Evolutionary conservation across 176 grass and related monocot species (phyloP).

Genomic region (Dactylis glomerata): DNA sequence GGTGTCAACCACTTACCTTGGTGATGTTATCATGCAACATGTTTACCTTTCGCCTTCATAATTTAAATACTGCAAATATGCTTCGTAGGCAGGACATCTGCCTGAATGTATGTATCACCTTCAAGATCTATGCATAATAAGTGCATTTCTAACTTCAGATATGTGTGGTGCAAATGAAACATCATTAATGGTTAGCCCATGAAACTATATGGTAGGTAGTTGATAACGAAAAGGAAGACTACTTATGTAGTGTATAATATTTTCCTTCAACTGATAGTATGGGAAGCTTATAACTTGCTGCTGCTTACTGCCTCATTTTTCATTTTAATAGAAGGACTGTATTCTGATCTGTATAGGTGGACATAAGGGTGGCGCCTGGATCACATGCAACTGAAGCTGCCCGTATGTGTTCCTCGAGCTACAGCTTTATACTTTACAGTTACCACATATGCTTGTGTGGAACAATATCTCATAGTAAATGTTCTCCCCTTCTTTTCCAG

Average conservation of each 20-base stretch:
- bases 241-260: background rate
- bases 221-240: background rate
- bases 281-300: background rate
- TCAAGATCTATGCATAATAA: background rate
- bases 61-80: too few relatives aligned
- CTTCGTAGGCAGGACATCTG: too few relatives aligned
- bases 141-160: background rate
- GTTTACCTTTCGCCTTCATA: too few relatives aligned
- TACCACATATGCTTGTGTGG: background rate
- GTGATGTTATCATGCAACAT: too few relatives aligned
- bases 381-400: constrained; percentile 87
- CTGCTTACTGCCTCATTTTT: background rate
- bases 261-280: background rate
- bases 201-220: background rate
- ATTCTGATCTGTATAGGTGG: constrained; percentile 28
- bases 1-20: too few relatives aligned
- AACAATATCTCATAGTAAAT: constrained; percentile 9
- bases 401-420: constrained; percentile 28
- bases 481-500: constrained; percentile 37
- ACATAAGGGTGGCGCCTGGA: constrained; percentile 85
- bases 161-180: background rate
- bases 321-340: background rate
- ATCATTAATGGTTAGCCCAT: background rate
- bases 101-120: too few relatives aligned
- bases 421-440: background rate